Percentiles rank a stretch among this genome's conserved stretches.
Conservation (phyloP, 2,329 filamentous ascomycete species). For the Colletotrichum noveboracense region DNA sequence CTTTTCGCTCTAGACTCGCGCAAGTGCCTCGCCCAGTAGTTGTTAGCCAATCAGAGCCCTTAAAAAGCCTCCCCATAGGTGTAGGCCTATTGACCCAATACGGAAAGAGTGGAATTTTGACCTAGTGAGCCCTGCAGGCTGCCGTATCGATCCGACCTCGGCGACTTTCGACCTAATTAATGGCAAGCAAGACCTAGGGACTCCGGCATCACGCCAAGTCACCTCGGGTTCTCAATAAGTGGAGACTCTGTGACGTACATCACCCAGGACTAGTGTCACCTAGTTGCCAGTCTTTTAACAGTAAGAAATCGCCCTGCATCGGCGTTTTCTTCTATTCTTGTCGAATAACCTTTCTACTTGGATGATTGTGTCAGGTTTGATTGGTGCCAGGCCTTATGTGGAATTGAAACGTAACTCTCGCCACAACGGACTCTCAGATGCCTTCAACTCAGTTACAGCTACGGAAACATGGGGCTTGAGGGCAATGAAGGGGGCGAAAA, state of each 20-base stretch:
- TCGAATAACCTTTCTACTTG: neutral
- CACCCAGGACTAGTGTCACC: neutral
- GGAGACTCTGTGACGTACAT: neutral
- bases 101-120: no score
- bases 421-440: neutral
- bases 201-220: neutral
- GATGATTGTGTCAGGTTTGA: neutral
- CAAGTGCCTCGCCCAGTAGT: no score
- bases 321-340: neutral
- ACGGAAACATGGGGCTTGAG: neutral
- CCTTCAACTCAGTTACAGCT: neutral
- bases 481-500: neutral
- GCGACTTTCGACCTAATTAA: neutral
- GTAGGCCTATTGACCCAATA: no score
- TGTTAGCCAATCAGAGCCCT: no score
- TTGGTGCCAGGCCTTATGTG: rapidly evolving
- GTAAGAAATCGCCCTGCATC: neutral
- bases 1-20: no score
- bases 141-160: neutral
- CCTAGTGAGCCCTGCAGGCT: no score
- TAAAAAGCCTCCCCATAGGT: no score
- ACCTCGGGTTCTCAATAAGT: neutral
- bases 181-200: neutral
- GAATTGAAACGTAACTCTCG: neutral
- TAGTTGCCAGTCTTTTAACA: neutral